Base-by-base conservation (phyloP, 129 eudicot genomes). In the Artemisia annua region DNA sequence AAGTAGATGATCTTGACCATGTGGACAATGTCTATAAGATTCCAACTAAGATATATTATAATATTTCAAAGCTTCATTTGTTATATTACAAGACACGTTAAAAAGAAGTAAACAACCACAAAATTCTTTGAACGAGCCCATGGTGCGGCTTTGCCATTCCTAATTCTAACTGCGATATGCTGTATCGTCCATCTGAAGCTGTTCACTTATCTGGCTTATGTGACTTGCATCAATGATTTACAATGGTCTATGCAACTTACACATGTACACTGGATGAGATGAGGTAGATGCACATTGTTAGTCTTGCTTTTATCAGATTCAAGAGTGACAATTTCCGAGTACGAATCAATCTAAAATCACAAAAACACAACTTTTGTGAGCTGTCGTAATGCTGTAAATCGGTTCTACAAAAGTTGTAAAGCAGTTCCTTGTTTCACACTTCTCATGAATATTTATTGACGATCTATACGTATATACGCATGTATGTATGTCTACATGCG, bases 1-100 rank as follows among this genome's bases (percentile, higher is more conserved):
- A 2, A 50, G 39, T n/a, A 64, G 53, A 39, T 49, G 44, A 64
- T 64, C 4, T 64, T 64, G 69, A 43, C 69, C 26, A 15, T 64
- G 43, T 64, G 28, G 30, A 39, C 53, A n/a, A 35, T 17, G 22
- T 43, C 63, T 20, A 63, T n/a, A 64, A 64, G 69, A 64, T 35
- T 43, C 52, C 50, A 64, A 64, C 11, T 6, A 18, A 57, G 11
- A 7, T 63, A 32, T 17, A 28, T 3, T 3, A 62, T 20, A 20
- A 20, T 14, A 18, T 10, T 11, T 58, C 62, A 56, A 58, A 20
- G 30, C 6, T 26, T 60, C 43, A 12, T 13, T 60, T 60, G 28
- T 60, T 26, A 2, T 26, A 60, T 55, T 3, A 17, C 4, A n/a
- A 55, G 12, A 55, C 60, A 55, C 35, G 35, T 30, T 30, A 50